phyloP scores from a whole-genome alignment of 2,329 filamentous ascomycete species.

The Aspergillus oerlinghausenensis region DNA sequence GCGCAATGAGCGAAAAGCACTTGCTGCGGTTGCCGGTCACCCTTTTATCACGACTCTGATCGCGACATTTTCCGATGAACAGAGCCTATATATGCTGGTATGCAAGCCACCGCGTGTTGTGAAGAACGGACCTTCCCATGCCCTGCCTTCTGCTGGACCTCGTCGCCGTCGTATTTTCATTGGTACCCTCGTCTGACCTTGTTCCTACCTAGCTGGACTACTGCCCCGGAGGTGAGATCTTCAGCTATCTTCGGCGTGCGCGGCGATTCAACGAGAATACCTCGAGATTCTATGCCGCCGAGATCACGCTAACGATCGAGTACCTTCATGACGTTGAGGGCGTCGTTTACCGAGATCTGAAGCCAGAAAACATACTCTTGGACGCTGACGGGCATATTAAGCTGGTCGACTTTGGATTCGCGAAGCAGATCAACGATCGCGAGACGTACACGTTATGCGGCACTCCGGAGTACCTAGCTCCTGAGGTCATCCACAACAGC shows the following conservation, averaged over 20 bases:
- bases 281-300: conserved; percentile 61
- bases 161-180: not conserved
- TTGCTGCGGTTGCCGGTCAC: conserved; percentile 58
- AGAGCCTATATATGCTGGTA: conserved; percentile 54
- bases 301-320: conserved; percentile 62
- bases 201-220: conserved; percentile 52
- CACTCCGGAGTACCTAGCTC: conserved; percentile 63
- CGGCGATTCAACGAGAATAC: conserved; percentile 60
- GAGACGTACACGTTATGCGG: conserved; percentile 65
- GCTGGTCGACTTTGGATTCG: conserved; percentile 64
- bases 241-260: conserved; percentile 59
- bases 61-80: conserved; percentile 59
- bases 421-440: conserved; percentile 54
- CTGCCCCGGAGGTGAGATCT: conserved; percentile 64
- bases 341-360: conserved; percentile 63
- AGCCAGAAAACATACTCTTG: conserved; percentile 64
- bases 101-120: conserved; percentile 6
- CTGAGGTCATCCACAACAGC: conserved; percentile 63
- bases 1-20: conserved; percentile 61
- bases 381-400: conserved; percentile 63
- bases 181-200: conserved; percentile 10
- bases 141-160: not conserved
- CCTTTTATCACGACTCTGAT: conserved; percentile 64
- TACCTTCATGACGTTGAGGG: conserved; percentile 60
- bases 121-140: not conserved